Conservation (phyloP, 2,329 filamentous ascomycete species). For the Emergomyces orientalis region DNA sequence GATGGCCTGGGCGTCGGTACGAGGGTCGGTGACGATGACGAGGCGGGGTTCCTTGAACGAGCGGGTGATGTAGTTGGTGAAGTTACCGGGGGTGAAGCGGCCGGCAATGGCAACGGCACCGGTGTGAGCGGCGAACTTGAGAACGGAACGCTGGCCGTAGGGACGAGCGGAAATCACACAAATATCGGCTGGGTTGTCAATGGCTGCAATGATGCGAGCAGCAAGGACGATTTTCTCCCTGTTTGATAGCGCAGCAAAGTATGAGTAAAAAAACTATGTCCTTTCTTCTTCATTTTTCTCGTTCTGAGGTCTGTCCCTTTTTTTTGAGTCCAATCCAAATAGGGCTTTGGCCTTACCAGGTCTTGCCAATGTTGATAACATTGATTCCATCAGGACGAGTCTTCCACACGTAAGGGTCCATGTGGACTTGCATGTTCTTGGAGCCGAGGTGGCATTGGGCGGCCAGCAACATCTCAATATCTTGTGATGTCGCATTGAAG, state of each 20-base stretch:
- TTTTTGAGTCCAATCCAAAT: not conserved
- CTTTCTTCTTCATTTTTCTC: not conserved
- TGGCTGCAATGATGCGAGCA: slow-evolving; percentile 94
- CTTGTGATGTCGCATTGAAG: slow-evolving; percentile 95
- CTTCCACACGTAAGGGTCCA: slow-evolving; percentile 99
- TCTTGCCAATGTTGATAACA: slow-evolving; percentile 99
- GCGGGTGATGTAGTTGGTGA: slow-evolving; percentile 99
- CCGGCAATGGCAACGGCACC: slow-evolving; percentile 96
- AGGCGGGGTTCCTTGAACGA: slow-evolving; percentile 99
- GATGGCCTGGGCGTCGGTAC: slow-evolving; percentile 99
- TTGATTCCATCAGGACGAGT: slow-evolving; percentile 97
- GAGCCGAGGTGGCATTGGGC: slow-evolving; percentile 93
- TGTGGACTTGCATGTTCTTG: slow-evolving; percentile 99
- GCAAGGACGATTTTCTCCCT: slow-evolving; percentile 99
- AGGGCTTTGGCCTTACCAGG: slow-evolving; percentile 61
- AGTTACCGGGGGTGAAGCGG: slow-evolving; percentile 99
- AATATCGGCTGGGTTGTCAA: slow-evolving; percentile 99
- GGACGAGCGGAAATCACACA: slow-evolving; percentile 99
- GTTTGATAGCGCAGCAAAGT: slow-evolving; percentile 15
- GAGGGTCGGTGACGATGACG: slow-evolving; percentile 98
- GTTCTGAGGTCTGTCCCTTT: not conserved
- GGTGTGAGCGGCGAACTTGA: slow-evolving; percentile 99
- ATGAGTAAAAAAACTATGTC: slow-evolving; percentile 9
- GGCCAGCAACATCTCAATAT: slow-evolving; percentile 99
- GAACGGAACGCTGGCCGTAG: slow-evolving; percentile 97